Evolutionary conservation across 2,329 filamentous ascomycete species (phyloP).

Genomic region (Pseudocercospora eumusae): DNA sequence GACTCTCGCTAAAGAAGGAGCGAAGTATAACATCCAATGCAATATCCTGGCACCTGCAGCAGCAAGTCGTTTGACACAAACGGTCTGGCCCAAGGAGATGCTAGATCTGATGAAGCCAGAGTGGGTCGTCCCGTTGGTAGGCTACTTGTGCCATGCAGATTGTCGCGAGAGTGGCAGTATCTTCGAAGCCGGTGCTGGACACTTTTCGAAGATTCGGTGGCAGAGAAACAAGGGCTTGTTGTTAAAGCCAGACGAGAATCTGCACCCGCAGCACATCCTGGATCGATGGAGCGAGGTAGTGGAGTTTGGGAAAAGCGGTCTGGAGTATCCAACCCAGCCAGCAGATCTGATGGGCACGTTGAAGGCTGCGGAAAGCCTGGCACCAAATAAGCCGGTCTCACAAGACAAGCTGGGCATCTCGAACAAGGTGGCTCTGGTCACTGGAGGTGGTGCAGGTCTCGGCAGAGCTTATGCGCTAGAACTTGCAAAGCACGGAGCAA

Average conservation of each 20-base stretch:
- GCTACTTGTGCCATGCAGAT: constrained; percentile 80
- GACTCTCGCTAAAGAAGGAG: constrained; percentile 92
- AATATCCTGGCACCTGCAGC: constrained; percentile 96
- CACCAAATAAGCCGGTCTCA: constrained; percentile 94
- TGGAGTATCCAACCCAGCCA: constrained; percentile 74
- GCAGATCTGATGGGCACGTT: constrained; percentile 79
- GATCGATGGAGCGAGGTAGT: constrained; percentile 75
- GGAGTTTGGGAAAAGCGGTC: constrained; percentile 60
- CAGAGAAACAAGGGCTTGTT: constrained; percentile 84
- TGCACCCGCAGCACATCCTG: constrained; percentile 51
- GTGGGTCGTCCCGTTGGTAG: constrained; percentile 91
- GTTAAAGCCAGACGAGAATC: constrained; percentile 80
- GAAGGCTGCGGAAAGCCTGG: constrained; percentile 88
- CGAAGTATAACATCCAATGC: constrained; percentile 92
- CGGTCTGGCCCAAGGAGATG: constrained; percentile 87
- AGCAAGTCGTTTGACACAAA: constrained; percentile 90
- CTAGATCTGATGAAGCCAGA: constrained; percentile 82
- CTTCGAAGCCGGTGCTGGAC: constrained; percentile 89
- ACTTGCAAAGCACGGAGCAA: constrained; percentile 78
- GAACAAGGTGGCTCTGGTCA: constrained; percentile 80
- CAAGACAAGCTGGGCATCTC: constrained; percentile 90
- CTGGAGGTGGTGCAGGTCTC: constrained; percentile 83
- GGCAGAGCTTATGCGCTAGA: constrained; percentile 86
- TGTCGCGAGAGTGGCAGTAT: constrained; percentile 79
- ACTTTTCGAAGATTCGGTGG: constrained; percentile 90